Evolutionary conservation across 306 rosid genomes (phyloP).

Genomic region (Cicer judaicum): DNA sequence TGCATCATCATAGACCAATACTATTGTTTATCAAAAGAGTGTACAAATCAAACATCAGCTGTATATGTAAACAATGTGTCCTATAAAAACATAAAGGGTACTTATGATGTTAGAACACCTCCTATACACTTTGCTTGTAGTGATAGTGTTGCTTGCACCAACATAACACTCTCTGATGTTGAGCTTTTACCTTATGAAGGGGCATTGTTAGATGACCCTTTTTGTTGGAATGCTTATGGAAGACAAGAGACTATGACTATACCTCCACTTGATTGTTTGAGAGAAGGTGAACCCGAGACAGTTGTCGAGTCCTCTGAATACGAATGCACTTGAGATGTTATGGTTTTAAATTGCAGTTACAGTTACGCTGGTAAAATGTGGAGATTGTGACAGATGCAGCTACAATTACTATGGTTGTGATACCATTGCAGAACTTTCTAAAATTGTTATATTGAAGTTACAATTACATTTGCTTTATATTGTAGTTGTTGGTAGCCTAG

Average conservation of each 20-base stretch:
- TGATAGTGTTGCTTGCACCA: constrained; percentile 83
- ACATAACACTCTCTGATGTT: constrained; percentile 80
- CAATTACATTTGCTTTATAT: not conserved
- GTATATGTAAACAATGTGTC: constrained; percentile 69
- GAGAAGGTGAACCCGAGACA: constrained; percentile 67
- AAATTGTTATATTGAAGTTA: no score
- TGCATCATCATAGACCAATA: constrained; percentile 87
- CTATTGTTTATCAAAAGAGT: constrained; percentile 78
- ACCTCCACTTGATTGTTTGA: constrained; percentile 88
- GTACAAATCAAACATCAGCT: constrained; percentile 80
- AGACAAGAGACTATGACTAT: constrained; percentile 74
- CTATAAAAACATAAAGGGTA: constrained; percentile 81
- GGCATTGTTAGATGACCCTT: constrained; percentile 75
- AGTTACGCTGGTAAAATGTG: no score
- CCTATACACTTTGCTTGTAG: constrained; percentile 97
- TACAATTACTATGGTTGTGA: no score
- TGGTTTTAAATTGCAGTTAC: no score
- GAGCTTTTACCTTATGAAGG: constrained; percentile 88
- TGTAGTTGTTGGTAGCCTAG: not conserved
- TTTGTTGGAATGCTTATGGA: constrained; percentile 98
- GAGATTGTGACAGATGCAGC: no score
- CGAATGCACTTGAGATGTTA: constrained; percentile 48
- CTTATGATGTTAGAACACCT: constrained; percentile 83
- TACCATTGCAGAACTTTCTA: no score
- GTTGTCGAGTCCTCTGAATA: constrained; percentile 52